Conservation (phyloP, 169 alveolate genomes). For the Eimeria tenella region DNA sequence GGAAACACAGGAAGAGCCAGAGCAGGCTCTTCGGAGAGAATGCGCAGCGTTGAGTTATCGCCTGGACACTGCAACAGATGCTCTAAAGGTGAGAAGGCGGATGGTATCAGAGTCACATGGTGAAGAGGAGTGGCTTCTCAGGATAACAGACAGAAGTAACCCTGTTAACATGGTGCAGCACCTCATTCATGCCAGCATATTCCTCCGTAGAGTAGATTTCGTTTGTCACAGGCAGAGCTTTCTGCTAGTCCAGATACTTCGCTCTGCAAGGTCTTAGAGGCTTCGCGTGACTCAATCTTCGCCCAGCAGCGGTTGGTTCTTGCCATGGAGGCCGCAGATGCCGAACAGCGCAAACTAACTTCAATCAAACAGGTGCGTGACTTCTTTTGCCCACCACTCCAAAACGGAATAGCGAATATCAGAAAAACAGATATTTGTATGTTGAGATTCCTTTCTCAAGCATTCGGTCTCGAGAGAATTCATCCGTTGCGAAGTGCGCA, state of each 20-base stretch:
- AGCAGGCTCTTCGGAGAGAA: conserved; percentile 57
- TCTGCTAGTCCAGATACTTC: not conserved
- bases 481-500: no score
- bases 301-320: conserved; percentile 48
- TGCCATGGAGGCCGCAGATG: conserved; percentile 64
- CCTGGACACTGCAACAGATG: conserved; percentile 13
- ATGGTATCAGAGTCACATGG: not conserved
- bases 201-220: no score
- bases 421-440: no score
- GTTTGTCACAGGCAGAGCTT: conserved; percentile 22
- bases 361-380: conserved; percentile 11
- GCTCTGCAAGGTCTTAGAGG: conserved; percentile 38
- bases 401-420: no score
- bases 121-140: no score
- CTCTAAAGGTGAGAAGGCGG: conserved; percentile 32
- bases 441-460: no score
- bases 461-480: no score
- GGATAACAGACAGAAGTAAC: no score
- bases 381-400: not conserved
- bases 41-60: conserved; percentile 37
- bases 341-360: conserved; percentile 42
- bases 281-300: not conserved
- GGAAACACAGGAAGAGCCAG: conserved; percentile 41
- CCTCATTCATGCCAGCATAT: no score
- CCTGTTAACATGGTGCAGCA: no score